Base-by-base conservation (phyloP, 345 rosid genomes). In the Moringa oleifera region DNA sequence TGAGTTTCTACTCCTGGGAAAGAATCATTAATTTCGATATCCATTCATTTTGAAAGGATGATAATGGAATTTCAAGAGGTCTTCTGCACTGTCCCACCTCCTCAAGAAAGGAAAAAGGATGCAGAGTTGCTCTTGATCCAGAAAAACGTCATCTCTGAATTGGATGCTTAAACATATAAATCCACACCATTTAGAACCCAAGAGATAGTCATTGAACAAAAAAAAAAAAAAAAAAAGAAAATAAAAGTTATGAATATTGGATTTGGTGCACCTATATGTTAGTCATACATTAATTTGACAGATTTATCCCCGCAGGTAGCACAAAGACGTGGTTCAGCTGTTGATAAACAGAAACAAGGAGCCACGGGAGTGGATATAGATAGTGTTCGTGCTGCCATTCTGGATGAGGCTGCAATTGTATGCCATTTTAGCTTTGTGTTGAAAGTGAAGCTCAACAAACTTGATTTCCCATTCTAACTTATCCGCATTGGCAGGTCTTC, bases 321-420 rank as follows among this genome's bases (percentile, higher is more conserved):
- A 66, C 95, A 88, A 77, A 83, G 74, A 79, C 81, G 76, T 59
- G 85, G 81, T 23, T 75, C 90, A 20, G 80, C 82, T 62, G 69
- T 68, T n/a, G 89, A 76, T 68, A 94, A 86, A 73, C 86, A 81
- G 64, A 90, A 83, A 56, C 92, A 83, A 70, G 86, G 87, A 68
- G 80, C 81, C 69, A 58, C 80, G 36, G 85, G 86, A 74, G 70
- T 73, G 61, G 96, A 94, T 81, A 20, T 66, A 28, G 99, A 94
- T 61, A 85, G 80, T 59, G 78, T 85, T 41, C 90, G 93, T 22
- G 80, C 89, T 74, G 75, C 89, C 63, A 80, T 94, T 79, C 65
- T 88, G 74, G 90, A 90, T 33, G 96, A 90, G 75, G 91, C 96
- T 67, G 96, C 81, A 8, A 86, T 94, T 74, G 97, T 94, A 82